Percentiles rank a stretch among this genome's conserved stretches.
Conservation (phyloP, 2,329 filamentous ascomycete genomes). For the Aspergillus sp. region DNA sequence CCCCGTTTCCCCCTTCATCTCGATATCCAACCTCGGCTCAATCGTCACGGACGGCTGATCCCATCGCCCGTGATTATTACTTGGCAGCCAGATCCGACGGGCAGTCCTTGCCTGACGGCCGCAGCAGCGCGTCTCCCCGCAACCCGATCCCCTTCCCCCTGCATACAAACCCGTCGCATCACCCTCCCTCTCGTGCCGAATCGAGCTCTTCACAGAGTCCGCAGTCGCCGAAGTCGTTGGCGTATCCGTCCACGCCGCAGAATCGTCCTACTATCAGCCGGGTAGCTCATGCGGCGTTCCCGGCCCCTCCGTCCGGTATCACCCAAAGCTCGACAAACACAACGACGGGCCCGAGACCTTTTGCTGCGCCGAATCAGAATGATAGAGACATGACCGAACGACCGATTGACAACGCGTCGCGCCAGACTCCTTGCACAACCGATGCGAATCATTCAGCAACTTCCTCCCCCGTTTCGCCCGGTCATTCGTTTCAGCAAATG, state of each 20-base stretch:
- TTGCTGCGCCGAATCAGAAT: constrained; percentile 18
- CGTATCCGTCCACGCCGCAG: constrained; percentile 20
- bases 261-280: constrained; percentile 20
- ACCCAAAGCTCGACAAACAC: constrained; percentile 17
- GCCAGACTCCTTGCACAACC: constrained; percentile 24
- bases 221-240: constrained; percentile 23
- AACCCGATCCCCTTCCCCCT: constrained; percentile 30
- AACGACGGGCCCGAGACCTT: constrained; percentile 12
- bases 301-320: constrained; percentile 23
- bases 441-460: constrained; percentile 27
- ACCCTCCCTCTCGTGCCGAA: constrained; percentile 18
- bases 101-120: constrained; percentile 21
- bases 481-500: constrained; percentile 29
- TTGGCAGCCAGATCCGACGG: constrained; percentile 28
- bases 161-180: constrained; percentile 26
- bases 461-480: constrained; percentile 27
- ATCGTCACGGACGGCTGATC: constrained; percentile 20
- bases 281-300: constrained; percentile 29
- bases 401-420: constrained; percentile 20
- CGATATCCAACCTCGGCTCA: constrained; percentile 10
- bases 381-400: constrained; percentile 23
- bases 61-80: constrained; percentile 38
- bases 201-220: constrained; percentile 24
- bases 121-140: constrained; percentile 18
- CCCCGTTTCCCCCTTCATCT: constrained; percentile 2